These are phyloP conservation scores for Leccinum fallax DNA, from an alignment of 1,284 basidiomycete genomes.

Conservation along the genomic window DNA sequence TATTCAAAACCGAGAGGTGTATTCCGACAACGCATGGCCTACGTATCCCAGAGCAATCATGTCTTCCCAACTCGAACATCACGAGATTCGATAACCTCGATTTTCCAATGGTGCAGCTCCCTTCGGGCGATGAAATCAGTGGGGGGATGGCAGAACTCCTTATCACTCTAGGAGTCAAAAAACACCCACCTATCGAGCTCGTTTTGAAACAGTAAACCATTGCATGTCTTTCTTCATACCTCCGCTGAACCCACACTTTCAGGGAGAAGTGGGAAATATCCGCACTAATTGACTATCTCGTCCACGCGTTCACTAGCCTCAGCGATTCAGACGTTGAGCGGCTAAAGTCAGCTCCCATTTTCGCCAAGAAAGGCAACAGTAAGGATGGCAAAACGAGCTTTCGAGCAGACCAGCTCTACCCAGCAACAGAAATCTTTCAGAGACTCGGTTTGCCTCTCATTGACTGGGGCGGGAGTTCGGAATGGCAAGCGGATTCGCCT, in stretches of 20 bases:
- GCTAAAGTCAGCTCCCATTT: conserved; percentile 76
- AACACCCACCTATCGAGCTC: conserved; percentile 49
- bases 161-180: conserved; percentile 75
- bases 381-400: conserved; percentile 35
- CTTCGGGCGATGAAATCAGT: conserved; percentile 64
- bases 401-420: conserved; percentile 76
- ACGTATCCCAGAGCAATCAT: conserved; percentile 72
- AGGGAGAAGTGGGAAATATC: conserved; percentile 78
- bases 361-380: conserved; percentile 40
- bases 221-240: neutral
- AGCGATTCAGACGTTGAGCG: neutral
- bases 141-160: conserved; percentile 75
- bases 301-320: conserved; percentile 57
- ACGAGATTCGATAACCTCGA: conserved; percentile 48
- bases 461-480: conserved; percentile 67
- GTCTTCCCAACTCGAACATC: conserved; percentile 56
- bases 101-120: conserved; percentile 75
- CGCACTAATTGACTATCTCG: conserved; percentile 80
- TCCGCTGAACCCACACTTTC: neutral
- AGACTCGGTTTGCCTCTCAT: conserved; percentile 66
- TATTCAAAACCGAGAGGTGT: conserved; percentile 64
- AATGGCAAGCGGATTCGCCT: conserved; percentile 57
- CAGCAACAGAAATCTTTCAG: conserved; percentile 75
- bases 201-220: too few species aligned
- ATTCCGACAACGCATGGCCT: conserved; percentile 83